phyloP scores from a whole-genome alignment of 495 filamentous ascomycete genomes.

The Oleoguttula mirabilis region DNA sequence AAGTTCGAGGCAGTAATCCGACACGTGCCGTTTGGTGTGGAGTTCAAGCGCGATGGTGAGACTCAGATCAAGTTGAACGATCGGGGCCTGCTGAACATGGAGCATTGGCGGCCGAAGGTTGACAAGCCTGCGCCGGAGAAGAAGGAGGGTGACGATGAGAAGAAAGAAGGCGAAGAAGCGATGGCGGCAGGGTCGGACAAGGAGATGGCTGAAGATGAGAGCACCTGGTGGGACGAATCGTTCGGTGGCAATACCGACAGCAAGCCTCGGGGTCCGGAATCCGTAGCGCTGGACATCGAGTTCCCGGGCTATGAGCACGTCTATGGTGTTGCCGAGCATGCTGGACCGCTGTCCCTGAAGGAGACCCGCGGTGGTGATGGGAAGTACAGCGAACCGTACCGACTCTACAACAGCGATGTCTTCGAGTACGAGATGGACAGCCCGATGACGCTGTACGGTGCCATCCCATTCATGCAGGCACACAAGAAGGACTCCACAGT shows the following conservation, averaged over 20 bases:
- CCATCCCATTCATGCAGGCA: constrained; percentile 95
- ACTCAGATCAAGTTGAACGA: constrained; percentile 84
- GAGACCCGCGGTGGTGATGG: constrained; percentile 79
- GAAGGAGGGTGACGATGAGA: constrained; percentile 40
- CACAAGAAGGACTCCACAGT: constrained; percentile 87
- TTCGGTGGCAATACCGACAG: constrained; percentile 91
- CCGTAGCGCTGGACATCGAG: constrained; percentile 76
- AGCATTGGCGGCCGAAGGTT: constrained; percentile 88
- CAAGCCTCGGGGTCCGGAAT: constrained; percentile 83
- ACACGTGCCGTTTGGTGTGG: constrained; percentile 68
- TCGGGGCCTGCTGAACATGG: constrained; percentile 74
- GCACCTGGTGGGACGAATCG: constrained; percentile 93
- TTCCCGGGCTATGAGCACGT: constrained; percentile 89
- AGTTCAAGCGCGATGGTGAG: constrained; percentile 71
- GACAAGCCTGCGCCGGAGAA: constrained; percentile 47
- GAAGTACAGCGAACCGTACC: constrained; percentile 83
- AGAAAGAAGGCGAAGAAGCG: constrained; percentile 33
- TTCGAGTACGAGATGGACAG: constrained; percentile 96
- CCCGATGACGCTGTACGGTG: constrained; percentile 95
- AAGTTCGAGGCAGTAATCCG: constrained; percentile 70
- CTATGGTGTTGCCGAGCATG: constrained; percentile 89
- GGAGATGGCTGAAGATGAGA: constrained; percentile 51
- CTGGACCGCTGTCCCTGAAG: constrained; percentile 74
- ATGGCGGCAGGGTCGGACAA: constrained; percentile 19
- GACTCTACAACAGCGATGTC: constrained; percentile 89